Conservation (phyloP, 2,329 filamentous ascomycete genomes). For the Cladosporium oxysporum region DNA sequence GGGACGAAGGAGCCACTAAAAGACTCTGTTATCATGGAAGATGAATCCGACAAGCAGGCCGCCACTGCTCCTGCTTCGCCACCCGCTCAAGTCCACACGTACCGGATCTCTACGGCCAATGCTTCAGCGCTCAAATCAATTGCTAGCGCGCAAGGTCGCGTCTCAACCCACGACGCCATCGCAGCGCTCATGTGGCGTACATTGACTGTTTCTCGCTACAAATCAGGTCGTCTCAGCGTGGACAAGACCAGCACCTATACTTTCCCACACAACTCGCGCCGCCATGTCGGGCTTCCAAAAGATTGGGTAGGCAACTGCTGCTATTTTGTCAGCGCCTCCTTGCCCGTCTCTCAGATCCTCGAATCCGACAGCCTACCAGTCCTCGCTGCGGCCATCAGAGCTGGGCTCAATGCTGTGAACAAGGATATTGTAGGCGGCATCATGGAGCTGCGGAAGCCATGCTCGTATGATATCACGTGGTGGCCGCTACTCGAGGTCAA, state of each 20-base stretch:
- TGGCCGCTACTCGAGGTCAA: constrained; percentile 24
- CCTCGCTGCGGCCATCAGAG: no score
- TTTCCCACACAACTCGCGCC: no score
- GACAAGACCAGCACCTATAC: constrained; percentile 24
- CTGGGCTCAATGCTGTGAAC: constrained; percentile 20
- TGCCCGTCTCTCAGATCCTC: no score
- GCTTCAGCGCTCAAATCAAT: constrained; percentile 22
- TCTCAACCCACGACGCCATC: constrained; percentile 29
- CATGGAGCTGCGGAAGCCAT: constrained; percentile 19
- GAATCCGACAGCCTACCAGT: no score
- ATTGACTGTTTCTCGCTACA: constrained; percentile 23
- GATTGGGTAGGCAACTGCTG: no score
- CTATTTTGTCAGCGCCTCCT: no score
- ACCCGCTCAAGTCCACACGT: background rate
- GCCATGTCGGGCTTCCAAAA: no score
- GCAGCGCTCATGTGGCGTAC: constrained; percentile 25
- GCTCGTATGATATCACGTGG: constrained; percentile 24
- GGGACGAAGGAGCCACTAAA: background rate
- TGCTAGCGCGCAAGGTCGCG: constrained; percentile 18
- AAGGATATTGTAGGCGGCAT: constrained; percentile 23
- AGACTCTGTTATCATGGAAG: background rate
- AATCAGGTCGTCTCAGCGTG: constrained; percentile 23
- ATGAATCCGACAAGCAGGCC: background rate
- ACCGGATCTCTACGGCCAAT: background rate
- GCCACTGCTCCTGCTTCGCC: background rate